Conservation (phyloP, 352 stramenopile species). For the Globisporangium megalacanthum region DNA sequence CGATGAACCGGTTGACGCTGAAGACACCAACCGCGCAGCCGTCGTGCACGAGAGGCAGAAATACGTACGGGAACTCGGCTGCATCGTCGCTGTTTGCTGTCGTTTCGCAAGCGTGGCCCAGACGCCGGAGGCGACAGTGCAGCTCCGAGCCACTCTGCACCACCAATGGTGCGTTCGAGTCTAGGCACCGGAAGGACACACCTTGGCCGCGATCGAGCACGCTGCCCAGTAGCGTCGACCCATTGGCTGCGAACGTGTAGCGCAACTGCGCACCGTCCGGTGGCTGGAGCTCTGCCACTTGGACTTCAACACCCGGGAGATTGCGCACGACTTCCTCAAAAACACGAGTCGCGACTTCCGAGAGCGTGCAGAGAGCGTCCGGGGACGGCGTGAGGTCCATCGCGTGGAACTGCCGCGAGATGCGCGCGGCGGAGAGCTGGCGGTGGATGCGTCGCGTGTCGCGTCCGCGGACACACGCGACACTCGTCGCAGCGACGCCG, state of each 20-base stretch:
- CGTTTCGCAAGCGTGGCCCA: conserved; percentile 9
- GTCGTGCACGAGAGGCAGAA: conserved; percentile 64
- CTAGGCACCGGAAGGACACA: conserved; percentile 51
- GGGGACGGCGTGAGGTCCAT: conserved; percentile 46
- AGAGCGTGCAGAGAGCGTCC: conserved; percentile 42
- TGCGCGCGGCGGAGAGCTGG: conserved; percentile 20
- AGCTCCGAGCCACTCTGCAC: conserved; percentile 30
- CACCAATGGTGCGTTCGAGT: conserved; percentile 33
- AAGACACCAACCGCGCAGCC: conserved; percentile 55
- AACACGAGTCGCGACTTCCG: conserved; percentile 31
- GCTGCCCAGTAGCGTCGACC: conserved; percentile 27
- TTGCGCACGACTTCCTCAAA: conserved; percentile 42
- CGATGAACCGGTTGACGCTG: conserved; percentile 48
- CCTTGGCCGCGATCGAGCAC: conserved; percentile 40
- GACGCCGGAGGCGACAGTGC: conserved; percentile 21
- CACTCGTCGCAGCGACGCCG: conserved; percentile 28
- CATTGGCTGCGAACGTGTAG: conserved; percentile 45
- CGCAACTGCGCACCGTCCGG: conserved; percentile 29
- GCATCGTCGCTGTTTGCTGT: not conserved
- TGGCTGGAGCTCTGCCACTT: conserved; percentile 50
- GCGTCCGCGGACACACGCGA: conserved; percentile 49
- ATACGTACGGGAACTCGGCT: conserved; percentile 41
- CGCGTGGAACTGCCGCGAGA: conserved; percentile 22
- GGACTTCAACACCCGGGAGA: conserved; percentile 46
- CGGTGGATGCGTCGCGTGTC: conserved; percentile 27